Evolutionary conservation across 495 filamentous ascomycete genomes (phyloP).

Genomic region (Emericellopsis terricola): DNA sequence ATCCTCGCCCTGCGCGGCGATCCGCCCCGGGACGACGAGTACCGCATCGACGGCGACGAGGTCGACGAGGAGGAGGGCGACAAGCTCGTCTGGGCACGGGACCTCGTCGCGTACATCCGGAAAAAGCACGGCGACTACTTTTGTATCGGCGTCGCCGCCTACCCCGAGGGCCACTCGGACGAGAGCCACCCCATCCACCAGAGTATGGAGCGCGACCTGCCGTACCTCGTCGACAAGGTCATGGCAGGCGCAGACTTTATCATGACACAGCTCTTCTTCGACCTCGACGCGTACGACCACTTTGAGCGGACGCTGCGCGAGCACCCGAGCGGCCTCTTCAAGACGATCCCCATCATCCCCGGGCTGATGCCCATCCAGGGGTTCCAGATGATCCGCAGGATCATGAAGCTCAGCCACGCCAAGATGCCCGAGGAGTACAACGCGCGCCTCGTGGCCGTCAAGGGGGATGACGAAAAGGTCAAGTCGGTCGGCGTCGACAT

Average conservation of each 20-base stretch:
- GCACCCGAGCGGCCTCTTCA: conserved; percentile 74
- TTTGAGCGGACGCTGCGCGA: conserved; percentile 66
- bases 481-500: conserved; percentile 60
- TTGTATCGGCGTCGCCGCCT: conserved; percentile 86
- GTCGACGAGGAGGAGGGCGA: conserved; percentile 28
- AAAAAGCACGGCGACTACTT: conserved; percentile 84
- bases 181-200: conserved; percentile 66
- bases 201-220: conserved; percentile 61
- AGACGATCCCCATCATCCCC: conserved; percentile 77
- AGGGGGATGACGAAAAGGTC: conserved; percentile 80
- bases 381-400: conserved; percentile 85
- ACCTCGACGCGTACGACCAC: conserved; percentile 57
- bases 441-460: conserved; percentile 56
- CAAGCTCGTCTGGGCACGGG: conserved; percentile 78
- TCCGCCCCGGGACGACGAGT: conserved; percentile 82
- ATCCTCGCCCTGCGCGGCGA: conserved; percentile 92
- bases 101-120: conserved; percentile 79
- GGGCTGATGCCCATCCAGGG: conserved; percentile 95
- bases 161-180: conserved; percentile 93
- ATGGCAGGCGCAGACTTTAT: conserved; percentile 91
- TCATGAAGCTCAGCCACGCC: conserved; percentile 89
- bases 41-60: conserved; percentile 40
- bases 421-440: conserved; percentile 55
- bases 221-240: conserved; percentile 81
- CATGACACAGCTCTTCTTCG: conserved; percentile 98